Percentiles rank a stretch among this genome's conserved stretches.
These are phyloP conservation scores for Trichoderma koningiopsis DNA, from an alignment of 2,329 filamentous ascomycete species.

Conservation along the genomic window DNA sequence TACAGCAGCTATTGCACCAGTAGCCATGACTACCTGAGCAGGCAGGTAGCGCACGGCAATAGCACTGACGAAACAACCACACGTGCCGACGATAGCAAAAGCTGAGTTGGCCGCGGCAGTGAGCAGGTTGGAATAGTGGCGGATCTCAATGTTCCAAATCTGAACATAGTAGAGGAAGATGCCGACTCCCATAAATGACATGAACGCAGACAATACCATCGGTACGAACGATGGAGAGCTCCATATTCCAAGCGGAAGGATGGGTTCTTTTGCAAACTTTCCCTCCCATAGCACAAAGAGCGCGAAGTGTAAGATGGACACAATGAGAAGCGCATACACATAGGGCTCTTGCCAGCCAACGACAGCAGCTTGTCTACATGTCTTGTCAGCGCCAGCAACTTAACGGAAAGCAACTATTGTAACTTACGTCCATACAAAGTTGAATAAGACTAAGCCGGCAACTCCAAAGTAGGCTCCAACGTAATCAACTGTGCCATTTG, in stretches of 20 bases:
- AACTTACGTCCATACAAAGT: slow-evolving; percentile 54
- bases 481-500: slow-evolving; percentile 36
- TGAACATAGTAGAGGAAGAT: slow-evolving; percentile 53
- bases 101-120: slow-evolving; percentile 43
- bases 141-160: slow-evolving; percentile 48
- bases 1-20: slow-evolving; percentile 40
- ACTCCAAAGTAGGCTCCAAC: slow-evolving; percentile 45
- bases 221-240: slow-evolving; percentile 47
- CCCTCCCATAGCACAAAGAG: slow-evolving; percentile 48
- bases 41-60: slow-evolving; percentile 50
- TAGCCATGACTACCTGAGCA: slow-evolving; percentile 51
- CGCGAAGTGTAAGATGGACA: slow-evolving; percentile 37
- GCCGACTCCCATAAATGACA: slow-evolving; percentile 52
- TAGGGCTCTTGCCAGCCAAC: slow-evolving; percentile 49
- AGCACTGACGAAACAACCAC: slow-evolving; percentile 44
- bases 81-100: slow-evolving; percentile 43
- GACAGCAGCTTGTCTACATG: slow-evolving; percentile 43
- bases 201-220: slow-evolving; percentile 46
- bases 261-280: slow-evolving; percentile 42
- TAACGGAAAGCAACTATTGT: not conserved
- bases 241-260: slow-evolving; percentile 51
- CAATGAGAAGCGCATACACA: slow-evolving; percentile 43
- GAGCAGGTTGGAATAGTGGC: slow-evolving; percentile 44
- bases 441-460: slow-evolving; percentile 49
- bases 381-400: not conserved